A percentile compares a stretch with the other conserved stretches of the same genome.
Conservation (phyloP, 2,329 filamentous ascomycete genomes). For the Cladophialophora carrionii region DNA sequence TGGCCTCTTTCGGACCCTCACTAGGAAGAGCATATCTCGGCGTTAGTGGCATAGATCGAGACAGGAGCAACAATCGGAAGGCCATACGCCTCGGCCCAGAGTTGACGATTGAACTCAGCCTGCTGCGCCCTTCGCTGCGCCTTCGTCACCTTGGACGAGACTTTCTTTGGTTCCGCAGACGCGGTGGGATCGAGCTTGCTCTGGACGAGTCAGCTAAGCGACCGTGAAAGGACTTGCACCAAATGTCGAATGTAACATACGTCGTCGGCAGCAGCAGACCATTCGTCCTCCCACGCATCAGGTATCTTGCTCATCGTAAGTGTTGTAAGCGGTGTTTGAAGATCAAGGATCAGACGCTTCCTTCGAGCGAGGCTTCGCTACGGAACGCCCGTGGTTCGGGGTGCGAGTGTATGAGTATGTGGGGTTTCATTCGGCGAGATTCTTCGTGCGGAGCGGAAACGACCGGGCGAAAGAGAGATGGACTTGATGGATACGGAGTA, state of each 20-base stretch:
- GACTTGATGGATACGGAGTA: too few relatives aligned
- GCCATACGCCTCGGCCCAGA: constrained; percentile 85
- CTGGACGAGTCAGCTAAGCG: constrained; percentile 23
- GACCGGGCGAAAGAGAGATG: neutral
- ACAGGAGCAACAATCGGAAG: neutral
- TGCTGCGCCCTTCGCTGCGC: constrained; percentile 79
- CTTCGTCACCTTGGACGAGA: constrained; percentile 64
- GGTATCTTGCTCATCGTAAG: constrained; percentile 47
- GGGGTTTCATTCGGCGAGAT: neutral
- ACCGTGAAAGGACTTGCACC: neutral
- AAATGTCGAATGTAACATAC: neutral
- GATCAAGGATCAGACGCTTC: neutral
- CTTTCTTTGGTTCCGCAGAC: constrained; percentile 49
- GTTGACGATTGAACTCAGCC: constrained; percentile 76
- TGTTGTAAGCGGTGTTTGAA: neutral
- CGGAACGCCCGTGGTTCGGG: neutral
- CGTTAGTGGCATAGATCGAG: neutral
- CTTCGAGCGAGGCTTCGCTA: neutral
- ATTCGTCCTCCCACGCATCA: constrained; percentile 91
- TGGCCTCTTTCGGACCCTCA: constrained; percentile 69
- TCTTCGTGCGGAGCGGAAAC: neutral
- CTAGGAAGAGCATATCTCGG: constrained; percentile 48
- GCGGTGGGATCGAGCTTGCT: constrained; percentile 43
- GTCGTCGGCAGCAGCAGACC: constrained; percentile 74
- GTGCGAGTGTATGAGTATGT: neutral